These are phyloP conservation scores for Puccinia horiana DNA, from an alignment of 1,284 basidiomycete genomes.

Conservation along the genomic window DNA sequence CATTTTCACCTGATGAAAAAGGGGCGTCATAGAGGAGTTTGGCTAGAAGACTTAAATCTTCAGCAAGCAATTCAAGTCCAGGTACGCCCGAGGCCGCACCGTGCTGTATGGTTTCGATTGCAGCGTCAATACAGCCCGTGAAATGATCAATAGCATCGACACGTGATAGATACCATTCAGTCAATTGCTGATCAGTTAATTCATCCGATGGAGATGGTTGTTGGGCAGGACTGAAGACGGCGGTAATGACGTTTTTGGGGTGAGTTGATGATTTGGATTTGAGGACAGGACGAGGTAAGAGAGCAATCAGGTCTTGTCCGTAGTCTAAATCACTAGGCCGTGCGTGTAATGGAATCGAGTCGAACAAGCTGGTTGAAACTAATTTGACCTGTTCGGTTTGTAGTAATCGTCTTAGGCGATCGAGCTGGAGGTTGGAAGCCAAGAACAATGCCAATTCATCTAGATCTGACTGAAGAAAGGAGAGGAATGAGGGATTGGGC, in stretches of 20 bases:
- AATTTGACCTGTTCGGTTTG: not conserved
- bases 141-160: slow-evolving; percentile 67
- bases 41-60: slow-evolving; percentile 81
- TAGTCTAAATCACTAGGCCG: slow-evolving; percentile 38
- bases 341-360: slow-evolving; percentile 45
- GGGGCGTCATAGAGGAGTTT: slow-evolving; percentile 79
- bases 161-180: slow-evolving; percentile 72
- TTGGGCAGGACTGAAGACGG: not conserved
- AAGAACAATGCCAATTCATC: slow-evolving; percentile 27
- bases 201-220: slow-evolving; percentile 45
- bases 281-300: slow-evolving; percentile 25
- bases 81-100: slow-evolving; percentile 76
- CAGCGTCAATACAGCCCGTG: slow-evolving; percentile 75
- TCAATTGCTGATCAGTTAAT: slow-evolving; percentile 62
- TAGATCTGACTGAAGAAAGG: slow-evolving; percentile 22
- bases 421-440: slow-evolving; percentile 40
- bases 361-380: slow-evolving; percentile 17
- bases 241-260: not conserved
- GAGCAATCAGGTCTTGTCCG: slow-evolving; percentile 40
- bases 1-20: slow-evolving; percentile 56
- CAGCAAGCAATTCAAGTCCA: slow-evolving; percentile 79
- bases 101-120: slow-evolving; percentile 77
- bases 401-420: not conserved
- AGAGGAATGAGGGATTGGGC: slow-evolving; percentile 18
- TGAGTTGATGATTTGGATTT: not conserved